Base-by-base conservation (phyloP, 495 filamentous ascomycete genomes). In the Penicillium alfredii region DNA sequence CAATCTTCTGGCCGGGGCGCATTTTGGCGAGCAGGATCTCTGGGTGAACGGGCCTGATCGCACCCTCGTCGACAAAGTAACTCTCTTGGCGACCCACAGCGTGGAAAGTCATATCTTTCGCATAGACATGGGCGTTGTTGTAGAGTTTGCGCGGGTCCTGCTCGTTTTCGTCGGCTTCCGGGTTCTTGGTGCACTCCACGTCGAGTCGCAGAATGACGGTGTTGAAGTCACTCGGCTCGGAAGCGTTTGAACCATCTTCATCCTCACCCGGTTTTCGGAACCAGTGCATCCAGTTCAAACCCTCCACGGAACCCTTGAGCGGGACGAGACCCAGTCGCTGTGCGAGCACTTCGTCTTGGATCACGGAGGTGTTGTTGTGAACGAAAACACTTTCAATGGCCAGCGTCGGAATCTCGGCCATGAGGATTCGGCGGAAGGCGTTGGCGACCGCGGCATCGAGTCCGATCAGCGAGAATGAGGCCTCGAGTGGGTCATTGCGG, bases 1-100 rank as follows among this genome's bases (percentile, higher is more conserved):
- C 71, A 46, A 99, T 81, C 45, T 76, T 73, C 69, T 99, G 93
- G 0, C 85, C 86, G 0, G 93, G 93, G 21, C 93, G 80, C 51
- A 99, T 67, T 65, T 99, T 99, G 38, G 88, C 88, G 49, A 99
- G 76, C 16, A 99, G 68, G 31, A 99, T 95, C 46, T 95, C 85
- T 1, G 92, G 89, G 63, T 97, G 84, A 34, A 87, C 78, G 8
- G 90, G 80, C 24, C 64, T 62, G 49, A 92, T 80, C 26, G 71
- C 69, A 49, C 80, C 71, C 4, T 77, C 75, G 32, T 71, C 77
- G 0, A 60, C 60, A 51, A 96, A 96, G 45, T 66, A 74, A 27
- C 81, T 44, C 8, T 58, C 48, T 58, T 99, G 92, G 20, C 74
- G 71, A 30, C 90, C 92, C 22, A 76, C 74, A 9, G 86, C 80